Base-by-base conservation (phyloP, 2,329 filamentous ascomycete species). In the Xylaria sp. region DNA sequence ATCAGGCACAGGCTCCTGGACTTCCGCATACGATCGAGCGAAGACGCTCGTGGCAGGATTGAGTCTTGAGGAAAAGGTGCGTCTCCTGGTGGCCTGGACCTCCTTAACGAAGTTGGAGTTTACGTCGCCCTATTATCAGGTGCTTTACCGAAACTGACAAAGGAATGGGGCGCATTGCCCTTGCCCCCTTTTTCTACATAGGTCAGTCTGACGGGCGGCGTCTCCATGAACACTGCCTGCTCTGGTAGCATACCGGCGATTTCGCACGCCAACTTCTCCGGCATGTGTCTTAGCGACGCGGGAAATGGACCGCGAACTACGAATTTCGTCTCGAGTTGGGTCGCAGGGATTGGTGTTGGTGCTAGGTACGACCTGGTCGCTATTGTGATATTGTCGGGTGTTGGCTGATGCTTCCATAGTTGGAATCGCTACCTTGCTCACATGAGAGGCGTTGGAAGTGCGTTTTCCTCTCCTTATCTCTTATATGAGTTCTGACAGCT, bases 371-470 rank as follows among this genome's bases (percentile, higher is more conserved):
- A 13, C 18, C 1, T 30, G 1, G 23, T 49, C 9, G 13, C 10
- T n/a, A 46, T 46, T 3, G 34, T 51, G 19, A 13, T 49, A 49
- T 30, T 23, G 9, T 34, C 10, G n/a, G 42, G 13, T 34, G 30
- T 18, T 51, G 4, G 34, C 49, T 8, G 30, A 16, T 35, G 10
- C 5, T 4, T 51, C 18, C 23, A 11, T 37, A 71, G 71, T 54
- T 96, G 90, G 89, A 89, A 93, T 72, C 86, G 85, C 60, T 76
- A 82, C 7, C 80, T 93, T 49, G 84, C 89, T 59, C 85, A 84
- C 68, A 76, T 80, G 55, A 83, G 90, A 54, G 91, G 86, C 37
- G 76, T 82, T 55, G 87, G 86, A 52, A 91, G 63, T 65, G 2
- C 23, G 63, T 61, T n/a, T 46, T n/a, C 23, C 13, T 2, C 23